Evolutionary conservation across 2,329 filamentous ascomycete species (phyloP).

Genomic region (Epicoccum nigrum): DNA sequence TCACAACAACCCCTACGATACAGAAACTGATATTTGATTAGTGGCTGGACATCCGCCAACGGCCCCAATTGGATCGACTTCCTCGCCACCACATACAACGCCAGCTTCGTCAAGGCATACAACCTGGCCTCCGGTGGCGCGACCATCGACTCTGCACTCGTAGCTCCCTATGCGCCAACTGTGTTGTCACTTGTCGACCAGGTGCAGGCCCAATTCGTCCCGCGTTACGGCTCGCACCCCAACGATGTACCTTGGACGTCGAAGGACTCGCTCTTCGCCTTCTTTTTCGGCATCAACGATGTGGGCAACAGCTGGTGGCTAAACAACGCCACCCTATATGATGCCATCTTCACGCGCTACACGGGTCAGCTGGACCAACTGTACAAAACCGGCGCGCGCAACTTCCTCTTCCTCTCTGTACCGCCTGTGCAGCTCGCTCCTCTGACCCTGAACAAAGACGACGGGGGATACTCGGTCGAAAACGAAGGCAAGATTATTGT

Average conservation of each 20-base stretch:
- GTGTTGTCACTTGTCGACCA: conserved; percentile 61
- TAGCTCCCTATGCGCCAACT: conserved; percentile 57
- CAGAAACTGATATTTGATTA: conserved; percentile 14
- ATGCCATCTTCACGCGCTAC: conserved; percentile 48
- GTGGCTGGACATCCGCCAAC: conserved; percentile 47
- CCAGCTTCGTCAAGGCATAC: conserved; percentile 56
- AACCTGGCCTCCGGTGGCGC: conserved; percentile 59
- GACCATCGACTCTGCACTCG: conserved; percentile 48
- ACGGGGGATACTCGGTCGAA: conserved; percentile 42
- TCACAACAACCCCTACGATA: not conserved
- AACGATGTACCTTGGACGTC: conserved; percentile 52
- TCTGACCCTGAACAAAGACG: conserved; percentile 47
- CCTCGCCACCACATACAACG: conserved; percentile 45
- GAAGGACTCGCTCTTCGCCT: conserved; percentile 55
- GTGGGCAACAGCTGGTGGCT: conserved; percentile 57
- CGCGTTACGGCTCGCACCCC: conserved; percentile 46
- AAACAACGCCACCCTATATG: conserved; percentile 43
- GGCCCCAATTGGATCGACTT: conserved; percentile 65
- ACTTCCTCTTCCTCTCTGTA: conserved; percentile 58
- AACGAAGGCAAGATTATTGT: conserved; percentile 53
- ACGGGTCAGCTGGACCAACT: conserved; percentile 47
- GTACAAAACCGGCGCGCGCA: conserved; percentile 55
- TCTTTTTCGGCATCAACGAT: conserved; percentile 65
- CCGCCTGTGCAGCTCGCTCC: conserved; percentile 60
- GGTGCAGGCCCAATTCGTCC: conserved; percentile 53